These are phyloP conservation scores for Talaromyces borbonicus DNA, from an alignment of 495 filamentous ascomycete species.

Conservation along the genomic window DNA sequence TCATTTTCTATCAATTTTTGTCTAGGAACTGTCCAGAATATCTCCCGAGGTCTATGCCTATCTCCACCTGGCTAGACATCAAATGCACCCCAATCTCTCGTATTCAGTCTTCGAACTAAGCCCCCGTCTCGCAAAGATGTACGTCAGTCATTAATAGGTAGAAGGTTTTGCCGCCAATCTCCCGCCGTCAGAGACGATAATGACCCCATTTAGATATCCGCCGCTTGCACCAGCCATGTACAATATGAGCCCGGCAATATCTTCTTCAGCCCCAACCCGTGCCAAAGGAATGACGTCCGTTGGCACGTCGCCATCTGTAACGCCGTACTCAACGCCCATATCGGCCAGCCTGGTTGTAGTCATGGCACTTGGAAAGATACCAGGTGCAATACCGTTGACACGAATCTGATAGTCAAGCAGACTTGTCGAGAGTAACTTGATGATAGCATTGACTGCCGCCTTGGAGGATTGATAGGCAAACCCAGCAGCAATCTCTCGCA, in stretches of 20 bases:
- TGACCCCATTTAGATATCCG: constrained; percentile 46
- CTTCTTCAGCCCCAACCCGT: constrained; percentile 42
- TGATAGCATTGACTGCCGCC: constrained; percentile 49
- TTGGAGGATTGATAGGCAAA: constrained; percentile 55
- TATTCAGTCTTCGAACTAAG: no score
- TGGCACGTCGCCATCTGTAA: neutral
- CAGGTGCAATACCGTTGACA: constrained; percentile 51
- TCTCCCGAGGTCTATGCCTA: no score
- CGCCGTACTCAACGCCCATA: neutral
- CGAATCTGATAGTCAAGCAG: constrained; percentile 50
- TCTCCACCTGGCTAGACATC: no score
- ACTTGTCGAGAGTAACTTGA: constrained; percentile 45
- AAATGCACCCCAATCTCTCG: no score
- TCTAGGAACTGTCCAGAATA: no score
- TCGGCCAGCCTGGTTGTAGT: neutral
- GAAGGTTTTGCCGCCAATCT: constrained; percentile 1
- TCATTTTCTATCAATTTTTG: no score
- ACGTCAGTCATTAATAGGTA: neutral
- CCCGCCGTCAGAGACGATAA: constrained; percentile 44
- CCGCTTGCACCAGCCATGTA: constrained; percentile 54
- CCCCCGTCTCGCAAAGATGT: neutral
- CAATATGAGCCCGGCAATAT: constrained; percentile 53
- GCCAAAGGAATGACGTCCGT: neutral
- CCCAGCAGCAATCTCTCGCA: constrained; percentile 40
- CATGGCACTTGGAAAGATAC: constrained; percentile 17